Base-by-base conservation (phyloP, 331 rosid genomes). In the Saraca asoca region DNA sequence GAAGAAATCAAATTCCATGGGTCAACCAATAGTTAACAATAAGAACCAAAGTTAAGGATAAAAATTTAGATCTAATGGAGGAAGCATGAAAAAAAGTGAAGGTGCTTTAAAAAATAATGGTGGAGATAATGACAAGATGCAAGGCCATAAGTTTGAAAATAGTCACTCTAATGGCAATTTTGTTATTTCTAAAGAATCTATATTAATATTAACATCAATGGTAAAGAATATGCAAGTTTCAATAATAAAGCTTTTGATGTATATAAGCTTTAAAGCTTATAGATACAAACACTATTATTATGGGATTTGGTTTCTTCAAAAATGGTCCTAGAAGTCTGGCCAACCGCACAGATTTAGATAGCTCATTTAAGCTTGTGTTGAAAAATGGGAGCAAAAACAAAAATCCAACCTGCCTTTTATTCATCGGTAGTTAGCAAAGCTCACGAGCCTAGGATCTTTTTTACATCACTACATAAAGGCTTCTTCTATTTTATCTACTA, bases 241-340 rank as follows among this genome's bases (percentile, higher is more conserved):
- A 81, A 88, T 77, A 44, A 52, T 55, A 89, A 95, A 79, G 96
- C 98, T 84, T 93, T 93, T 78, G 97, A 93, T 93, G 97, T 93
- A 83, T 85, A 83, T 90, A 93, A 73, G 89, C 97, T 93, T 64
- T 91, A 82, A 93, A 88, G 75, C 91, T 88, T 81, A 87, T 77
- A 81, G 44, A 73, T 15, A 90, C n/a, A n/a, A n/a, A n/a, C n/a
- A n/a, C n/a, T n/a, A n/a, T n/a, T n/a, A n/a, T n/a, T n/a, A n/a
- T n/a, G n/a, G n/a, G n/a, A n/a, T n/a, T n/a, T n/a, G n/a, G n/a
- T n/a, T n/a, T n/a, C n/a, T n/a, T n/a, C n/a, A n/a, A n/a, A n/a
- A n/a, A n/a, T n/a, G n/a, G n/a, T n/a, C n/a, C n/a, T n/a, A n/a
- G n/a, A n/a, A n/a, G n/a, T n/a, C n/a, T n/a, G n/a, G n/a, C n/a